Percentiles rank a stretch among this genome's conserved stretches.
These are phyloP conservation scores for Diaporthe velutina DNA, from an alignment of 2,329 filamentous ascomycete species.

Conservation along the genomic window DNA sequence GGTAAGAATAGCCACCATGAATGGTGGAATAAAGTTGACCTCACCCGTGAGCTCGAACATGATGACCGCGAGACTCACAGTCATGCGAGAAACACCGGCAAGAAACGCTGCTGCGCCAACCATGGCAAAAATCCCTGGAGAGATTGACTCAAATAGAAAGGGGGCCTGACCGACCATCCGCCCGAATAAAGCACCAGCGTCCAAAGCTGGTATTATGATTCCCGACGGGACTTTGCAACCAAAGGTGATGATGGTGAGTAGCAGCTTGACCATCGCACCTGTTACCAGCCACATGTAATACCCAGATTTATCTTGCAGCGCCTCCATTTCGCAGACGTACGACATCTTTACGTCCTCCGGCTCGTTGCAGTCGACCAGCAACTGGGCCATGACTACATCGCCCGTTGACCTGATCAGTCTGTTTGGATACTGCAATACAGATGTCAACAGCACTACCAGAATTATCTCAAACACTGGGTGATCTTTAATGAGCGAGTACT, in stretches of 20 bases:
- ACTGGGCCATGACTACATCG: conserved; percentile 67
- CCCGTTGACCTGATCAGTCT: conserved; percentile 66
- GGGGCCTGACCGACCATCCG: conserved; percentile 59
- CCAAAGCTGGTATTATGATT: conserved; percentile 71
- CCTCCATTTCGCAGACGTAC: conserved; percentile 63
- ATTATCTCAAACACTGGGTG: conserved; percentile 69
- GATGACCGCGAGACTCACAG: conserved; percentile 62
- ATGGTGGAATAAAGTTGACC: conserved; percentile 67
- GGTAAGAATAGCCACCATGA: conserved; percentile 71
- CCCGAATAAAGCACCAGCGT: conserved; percentile 70
- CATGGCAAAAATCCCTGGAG: conserved; percentile 72
- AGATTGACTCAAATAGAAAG: conserved; percentile 52
- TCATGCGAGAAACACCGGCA: conserved; percentile 63
- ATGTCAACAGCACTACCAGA: conserved; percentile 65
- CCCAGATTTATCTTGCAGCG: conserved; percentile 46
- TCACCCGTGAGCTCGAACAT: conserved; percentile 74
- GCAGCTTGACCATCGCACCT: conserved; percentile 66
- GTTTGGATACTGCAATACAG: conserved; percentile 68
- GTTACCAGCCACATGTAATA: conserved; percentile 66
- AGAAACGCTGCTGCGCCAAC: conserved; percentile 71
- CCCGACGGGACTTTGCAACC: conserved; percentile 72
- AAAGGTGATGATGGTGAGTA: conserved; percentile 70
- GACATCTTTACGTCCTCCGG: conserved; percentile 40
- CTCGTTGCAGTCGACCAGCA: conserved; percentile 66
- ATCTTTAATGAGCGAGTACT: conserved; percentile 63